Evolutionary conservation across 2,329 filamentous ascomycete species (phyloP).

Genomic region (Orbilia ellipsospora): DNA sequence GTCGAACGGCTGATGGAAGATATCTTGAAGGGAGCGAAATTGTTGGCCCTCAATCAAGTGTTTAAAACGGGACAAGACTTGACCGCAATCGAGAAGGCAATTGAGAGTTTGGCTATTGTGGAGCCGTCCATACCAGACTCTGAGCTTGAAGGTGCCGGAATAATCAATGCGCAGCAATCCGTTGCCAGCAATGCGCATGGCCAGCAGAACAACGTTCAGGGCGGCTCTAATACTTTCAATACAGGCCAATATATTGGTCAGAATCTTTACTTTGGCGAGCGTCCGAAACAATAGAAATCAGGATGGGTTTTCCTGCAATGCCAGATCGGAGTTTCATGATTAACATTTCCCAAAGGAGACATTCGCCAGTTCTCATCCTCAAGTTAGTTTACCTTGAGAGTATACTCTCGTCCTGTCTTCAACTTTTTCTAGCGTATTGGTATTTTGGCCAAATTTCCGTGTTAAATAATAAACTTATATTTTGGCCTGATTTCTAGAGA

Average conservation of each 20-base stretch:
- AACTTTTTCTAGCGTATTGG: too few species aligned
- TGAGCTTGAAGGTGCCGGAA: constrained; percentile 4
- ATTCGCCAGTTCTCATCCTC: too few species aligned
- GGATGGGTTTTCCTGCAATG: too few species aligned
- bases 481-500: too few species aligned
- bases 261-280: too few species aligned
- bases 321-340: too few species aligned
- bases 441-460: too few species aligned
- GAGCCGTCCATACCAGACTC: constrained; percentile 8
- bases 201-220: constrained; percentile 2
- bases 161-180: not conserved
- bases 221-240: constrained; percentile 6
- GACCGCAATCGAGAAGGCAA: not conserved
- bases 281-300: too few species aligned
- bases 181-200: constrained; percentile 2
- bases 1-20: constrained; percentile 8
- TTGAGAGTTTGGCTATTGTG: not conserved
- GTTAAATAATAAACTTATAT: too few species aligned
- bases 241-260: not conserved
- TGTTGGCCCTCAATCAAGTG: not conserved
- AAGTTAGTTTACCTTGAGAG: too few species aligned
- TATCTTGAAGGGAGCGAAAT: constrained; percentile 3
- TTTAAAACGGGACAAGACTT: constrained; percentile 1
- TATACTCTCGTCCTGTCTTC: too few species aligned
- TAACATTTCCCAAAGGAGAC: too few species aligned